Base-by-base conservation (phyloP, 371 early-diverging fungal species). In the Circinella minor region DNA sequence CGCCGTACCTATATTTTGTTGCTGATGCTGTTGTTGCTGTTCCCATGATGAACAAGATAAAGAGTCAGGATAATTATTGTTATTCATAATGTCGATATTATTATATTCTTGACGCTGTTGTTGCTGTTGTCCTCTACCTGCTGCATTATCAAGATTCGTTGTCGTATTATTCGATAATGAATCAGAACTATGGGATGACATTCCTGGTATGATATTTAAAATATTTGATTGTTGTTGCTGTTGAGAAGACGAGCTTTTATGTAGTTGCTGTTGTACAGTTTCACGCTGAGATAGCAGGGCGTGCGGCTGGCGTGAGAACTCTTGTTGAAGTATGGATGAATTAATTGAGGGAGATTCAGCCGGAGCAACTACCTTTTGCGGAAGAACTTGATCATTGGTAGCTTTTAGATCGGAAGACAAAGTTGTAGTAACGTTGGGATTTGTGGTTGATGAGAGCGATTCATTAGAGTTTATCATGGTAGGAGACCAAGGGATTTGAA, bases 401-500 rank as follows among this genome's bases (percentile, higher is more conserved):
- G 57, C 5, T 57, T 57, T 57, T 57, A 27, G 57, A 57, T 57
- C 57, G 57, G 63, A 63, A 46, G 63, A 46, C 48, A 46, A 63
- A 46, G 65, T 47, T 36, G 51, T 51, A 9, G 43, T 43, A 43
- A 43, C 3, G 43, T 6, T 43, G 9, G 43, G 6, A 11, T 43
- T 43, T 43, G 43, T 43, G 43, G 27, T 27, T 27, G 27, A 27
- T 27, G 27, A 27, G 27, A 27, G 36, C 15, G 63, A 18, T 34
- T 34, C 27, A 14, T 47, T 49, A 27, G 65, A 17, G 54, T 54
- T 65, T 34, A 65, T 36, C 65, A 65, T 65, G 17, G 65, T 37
- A 13, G 49, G 65, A n/a, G 65, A 65, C 65, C 65, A 65, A 17
- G 65, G 37, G 38, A 65, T 65, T 65, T 65, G 65, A 37, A 65